Percentiles rank a stretch among this genome's conserved stretches.
Evolutionary conservation across 169 alveolate species (phyloP).

Genomic region (Cryptosporidium xiaoi): DNA sequence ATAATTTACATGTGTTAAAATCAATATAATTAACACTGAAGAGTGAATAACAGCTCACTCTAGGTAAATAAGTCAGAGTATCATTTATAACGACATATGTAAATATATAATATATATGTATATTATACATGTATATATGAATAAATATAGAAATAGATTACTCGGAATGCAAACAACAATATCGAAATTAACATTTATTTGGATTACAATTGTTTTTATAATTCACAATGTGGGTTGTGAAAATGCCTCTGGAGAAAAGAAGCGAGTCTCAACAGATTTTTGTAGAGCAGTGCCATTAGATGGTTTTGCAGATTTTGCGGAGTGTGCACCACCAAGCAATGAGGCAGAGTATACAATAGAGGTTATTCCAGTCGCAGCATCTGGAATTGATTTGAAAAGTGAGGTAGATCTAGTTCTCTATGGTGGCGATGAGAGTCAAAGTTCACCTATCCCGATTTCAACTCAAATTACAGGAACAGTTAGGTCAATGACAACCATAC

Average conservation of each 20-base stretch:
- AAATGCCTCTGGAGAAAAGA: conserved; percentile 18
- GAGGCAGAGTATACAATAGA: conserved; percentile 86
- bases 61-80: not conserved
- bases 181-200: conserved; percentile 2
- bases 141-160: not conserved
- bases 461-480: conserved; percentile 83
- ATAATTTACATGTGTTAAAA: not conserved
- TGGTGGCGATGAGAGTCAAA: conserved; percentile 84
- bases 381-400: conserved; percentile 83
- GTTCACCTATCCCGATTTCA: conserved; percentile 82
- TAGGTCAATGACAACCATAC: conserved; percentile 80
- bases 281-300: conserved; percentile 88
- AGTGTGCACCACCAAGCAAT: conserved; percentile 87
- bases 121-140: no score
- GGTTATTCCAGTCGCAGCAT: conserved; percentile 82
- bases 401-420: conserved; percentile 78
- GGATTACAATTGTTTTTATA: conserved; percentile 22
- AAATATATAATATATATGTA: no score
- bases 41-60: conserved; percentile 42
- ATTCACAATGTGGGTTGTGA: conserved; percentile 13
- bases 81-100: not conserved
- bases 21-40: not conserved
- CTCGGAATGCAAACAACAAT: conserved; percentile 22
- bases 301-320: conserved; percentile 87
- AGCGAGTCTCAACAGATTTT: conserved; percentile 80